These are phyloP conservation scores for Saccharomycopsis oosterbeekiorum DNA, from an alignment of 805 yeast species.

Conservation along the genomic window DNA sequence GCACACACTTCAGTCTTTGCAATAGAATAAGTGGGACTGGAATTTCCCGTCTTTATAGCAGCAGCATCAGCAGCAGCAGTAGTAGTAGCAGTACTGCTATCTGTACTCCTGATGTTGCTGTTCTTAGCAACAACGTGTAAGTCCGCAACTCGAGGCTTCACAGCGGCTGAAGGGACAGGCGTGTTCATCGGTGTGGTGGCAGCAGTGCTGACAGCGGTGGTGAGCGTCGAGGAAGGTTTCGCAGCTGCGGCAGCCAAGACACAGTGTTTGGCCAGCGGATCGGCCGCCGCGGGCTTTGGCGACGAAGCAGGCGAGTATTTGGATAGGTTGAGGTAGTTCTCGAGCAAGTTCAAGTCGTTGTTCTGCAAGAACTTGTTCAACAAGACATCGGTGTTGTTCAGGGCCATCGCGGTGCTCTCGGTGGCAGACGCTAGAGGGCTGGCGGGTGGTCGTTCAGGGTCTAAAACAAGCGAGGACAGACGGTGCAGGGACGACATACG, in stretches of 20 bases:
- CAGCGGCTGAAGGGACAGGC: background rate
- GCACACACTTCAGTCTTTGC: too few relatives aligned
- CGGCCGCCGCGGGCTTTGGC: background rate
- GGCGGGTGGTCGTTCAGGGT: background rate
- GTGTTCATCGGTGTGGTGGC: background rate
- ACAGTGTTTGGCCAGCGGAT: background rate
- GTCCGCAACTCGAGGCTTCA: background rate
- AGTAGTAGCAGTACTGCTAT: background rate
- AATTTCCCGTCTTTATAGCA: too few relatives aligned
- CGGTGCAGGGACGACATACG: background rate
- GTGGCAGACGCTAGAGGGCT: background rate
- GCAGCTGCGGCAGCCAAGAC: too few relatives aligned
- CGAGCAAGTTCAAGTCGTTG: slow-evolving; percentile 16
- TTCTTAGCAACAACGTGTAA: too few relatives aligned
- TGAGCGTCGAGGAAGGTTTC: background rate
- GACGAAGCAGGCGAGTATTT: background rate
- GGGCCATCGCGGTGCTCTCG: background rate
- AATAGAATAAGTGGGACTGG: too few relatives aligned
- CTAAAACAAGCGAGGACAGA: background rate
- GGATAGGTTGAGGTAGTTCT: slow-evolving; percentile 12
- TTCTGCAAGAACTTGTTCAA: slow-evolving; percentile 16
- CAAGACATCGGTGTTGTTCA: slow-evolving; percentile 6
- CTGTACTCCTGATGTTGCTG: background rate
- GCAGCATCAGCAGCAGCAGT: background rate
- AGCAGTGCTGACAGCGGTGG: background rate